Conservation (phyloP, 805 yeast genomes). For the Barnettozyma pratensis region DNA sequence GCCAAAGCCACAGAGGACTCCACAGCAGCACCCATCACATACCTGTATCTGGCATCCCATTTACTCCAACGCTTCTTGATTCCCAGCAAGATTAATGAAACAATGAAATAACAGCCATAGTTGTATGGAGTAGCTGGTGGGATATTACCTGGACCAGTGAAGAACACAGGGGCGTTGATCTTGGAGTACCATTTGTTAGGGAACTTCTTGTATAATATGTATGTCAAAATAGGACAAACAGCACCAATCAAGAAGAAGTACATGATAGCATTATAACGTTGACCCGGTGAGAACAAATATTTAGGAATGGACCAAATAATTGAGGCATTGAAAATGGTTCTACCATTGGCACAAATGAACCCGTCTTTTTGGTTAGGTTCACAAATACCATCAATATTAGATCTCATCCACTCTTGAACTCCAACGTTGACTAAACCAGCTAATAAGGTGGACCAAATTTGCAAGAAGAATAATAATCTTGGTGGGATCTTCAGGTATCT, state of each 20-base stretch:
- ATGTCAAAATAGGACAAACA: constrained; percentile 31
- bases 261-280: constrained; percentile 47
- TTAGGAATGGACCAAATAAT: constrained; percentile 49
- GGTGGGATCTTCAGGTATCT: constrained; percentile 59
- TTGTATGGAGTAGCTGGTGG: constrained; percentile 75
- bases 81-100: constrained; percentile 40
- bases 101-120: constrained; percentile 47
- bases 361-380: constrained; percentile 33
- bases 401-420: constrained; percentile 36
- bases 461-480: constrained; percentile 43
- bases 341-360: constrained; percentile 37
- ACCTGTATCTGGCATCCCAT: constrained; percentile 58
- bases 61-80: constrained; percentile 41
- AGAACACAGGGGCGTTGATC: constrained; percentile 59
- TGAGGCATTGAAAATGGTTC: constrained; percentile 44
- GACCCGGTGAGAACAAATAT: constrained; percentile 41
- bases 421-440: constrained; percentile 34
- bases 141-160: constrained; percentile 50
- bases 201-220: constrained; percentile 22
- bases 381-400: constrained; percentile 34
- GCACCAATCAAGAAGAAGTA: constrained; percentile 56
- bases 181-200: constrained; percentile 30
- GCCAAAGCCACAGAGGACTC: constrained; percentile 60
- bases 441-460: constrained; percentile 34
- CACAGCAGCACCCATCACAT: constrained; percentile 52